Percentiles rank a stretch among this genome's conserved stretches.
These are phyloP conservation scores for Candida orba DNA, from an alignment of 805 yeast species.

Conservation along the genomic window DNA sequence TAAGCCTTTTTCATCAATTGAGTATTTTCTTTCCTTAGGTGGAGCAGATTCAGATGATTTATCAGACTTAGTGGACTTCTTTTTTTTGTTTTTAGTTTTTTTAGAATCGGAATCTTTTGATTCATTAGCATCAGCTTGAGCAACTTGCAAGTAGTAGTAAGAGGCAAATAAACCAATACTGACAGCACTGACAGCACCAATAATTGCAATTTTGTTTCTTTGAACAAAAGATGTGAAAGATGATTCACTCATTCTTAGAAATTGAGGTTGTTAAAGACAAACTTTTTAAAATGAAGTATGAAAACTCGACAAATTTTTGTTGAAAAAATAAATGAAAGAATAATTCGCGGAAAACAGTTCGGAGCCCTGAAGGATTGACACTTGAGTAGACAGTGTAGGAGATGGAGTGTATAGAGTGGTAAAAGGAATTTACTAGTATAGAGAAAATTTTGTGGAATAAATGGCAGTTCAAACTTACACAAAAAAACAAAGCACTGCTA, in stretches of 20 bases:
- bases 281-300: background rate
- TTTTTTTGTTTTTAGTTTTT: conserved; percentile 33
- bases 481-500: background rate
- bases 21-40: conserved; percentile 30
- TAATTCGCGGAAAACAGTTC: too few relatives aligned
- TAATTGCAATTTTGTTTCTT: conserved; percentile 52
- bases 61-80: conserved; percentile 27
- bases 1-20: conserved; percentile 48
- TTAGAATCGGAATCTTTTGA: conserved; percentile 10
- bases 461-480: too few relatives aligned
- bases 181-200: conserved; percentile 56
- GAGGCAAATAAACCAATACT: conserved; percentile 57
- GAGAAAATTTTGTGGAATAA: too few relatives aligned
- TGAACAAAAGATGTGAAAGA: conserved; percentile 13
- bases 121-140: conserved; percentile 18
- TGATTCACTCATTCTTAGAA: conserved; percentile 6
- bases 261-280: background rate
- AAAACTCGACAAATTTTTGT: too few relatives aligned
- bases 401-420: too few relatives aligned
- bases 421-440: too few relatives aligned
- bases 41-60: conserved; percentile 7
- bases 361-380: too few relatives aligned
- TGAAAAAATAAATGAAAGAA: too few relatives aligned
- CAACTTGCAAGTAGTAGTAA: conserved; percentile 39
- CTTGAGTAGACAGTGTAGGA: too few relatives aligned